Base-by-base conservation (phyloP, 2,329 filamentous ascomycete species). In the Penicillium sp. region DNA sequence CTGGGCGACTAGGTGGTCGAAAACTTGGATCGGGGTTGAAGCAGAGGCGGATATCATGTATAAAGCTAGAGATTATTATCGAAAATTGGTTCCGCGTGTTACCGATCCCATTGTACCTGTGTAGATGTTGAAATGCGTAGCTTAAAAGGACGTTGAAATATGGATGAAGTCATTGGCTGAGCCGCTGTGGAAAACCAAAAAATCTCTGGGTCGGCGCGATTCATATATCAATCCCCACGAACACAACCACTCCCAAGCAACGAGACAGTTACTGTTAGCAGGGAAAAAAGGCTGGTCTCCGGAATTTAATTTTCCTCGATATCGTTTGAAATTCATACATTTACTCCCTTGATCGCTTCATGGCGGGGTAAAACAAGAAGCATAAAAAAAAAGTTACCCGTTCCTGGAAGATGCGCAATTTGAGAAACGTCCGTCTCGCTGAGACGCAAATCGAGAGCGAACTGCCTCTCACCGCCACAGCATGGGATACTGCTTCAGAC, bases 401-500 rank as follows among this genome's bases (percentile, higher is more conserved):
- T 55, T 59, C 56, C 56, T 58, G 55, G 65, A 79, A 74, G 58
- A 97, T 97, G 93, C 88, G 90, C 72, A 97, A 97, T 75, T 82
- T 97, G 66, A 88, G 85, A 76, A 92, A 87, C 72, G 85, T 92
- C 67, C 85, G 83, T 70, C 87, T 89, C 72, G 82, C 83, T 65
- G 80, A 84, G 71, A 87, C 87, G 77, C 82, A 78, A 64, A 79
- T 86, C 61, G 79, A 82, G 50, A 74, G 81, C 60, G 80, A 84
- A 58, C 77, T 87, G 55, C 80, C 82, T 61, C 80, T 94, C 67
- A 88, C 90, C 51, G 88, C 91, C 31, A 85, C 87, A 55, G 89
- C 91, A 68, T 97, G 93, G 93, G 92, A 97, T 76, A 82, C 88
- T 47, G 82, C 86, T 58, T 86, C 84, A 61, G 89, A 94, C 73